Evolutionary conservation across 257 asterid genomes (phyloP).

Genomic region (Scutellaria minor): DNA sequence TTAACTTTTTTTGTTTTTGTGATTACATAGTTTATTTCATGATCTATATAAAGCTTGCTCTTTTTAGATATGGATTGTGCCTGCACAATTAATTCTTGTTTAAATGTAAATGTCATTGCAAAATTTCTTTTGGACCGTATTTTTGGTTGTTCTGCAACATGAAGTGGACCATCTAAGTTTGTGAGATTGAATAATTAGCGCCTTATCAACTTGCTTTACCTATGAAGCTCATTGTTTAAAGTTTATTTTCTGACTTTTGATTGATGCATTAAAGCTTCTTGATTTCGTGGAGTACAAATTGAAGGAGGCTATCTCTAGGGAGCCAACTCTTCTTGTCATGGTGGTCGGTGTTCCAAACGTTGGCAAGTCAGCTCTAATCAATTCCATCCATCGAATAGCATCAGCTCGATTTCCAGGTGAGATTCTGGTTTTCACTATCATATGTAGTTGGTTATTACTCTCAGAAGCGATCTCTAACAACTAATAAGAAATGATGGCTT

Average conservation of each 20-base stretch:
- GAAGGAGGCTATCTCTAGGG: conserved; percentile 75
- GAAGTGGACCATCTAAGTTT: background rate
- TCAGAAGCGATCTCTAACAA: conserved; percentile 2
- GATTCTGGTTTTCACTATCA: conserved; percentile 27
- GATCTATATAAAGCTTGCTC: background rate
- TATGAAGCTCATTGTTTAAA: conserved; percentile 16
- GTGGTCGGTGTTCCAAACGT: conserved; percentile 99
- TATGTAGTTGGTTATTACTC: conserved; percentile 13
- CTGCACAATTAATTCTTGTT: background rate
- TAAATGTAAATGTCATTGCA: background rate
- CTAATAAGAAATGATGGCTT: conserved; percentile 35
- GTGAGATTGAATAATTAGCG: background rate
- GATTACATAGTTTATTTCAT: conserved; percentile 4
- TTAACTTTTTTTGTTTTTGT: conserved; percentile 22
- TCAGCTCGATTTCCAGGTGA: conserved; percentile 83
- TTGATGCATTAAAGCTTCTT: conserved; percentile 66
- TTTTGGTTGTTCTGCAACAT: background rate
- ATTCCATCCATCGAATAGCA: conserved; percentile 86
- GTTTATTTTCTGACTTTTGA: conserved; percentile 38
- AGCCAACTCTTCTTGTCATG: conserved; percentile 90
- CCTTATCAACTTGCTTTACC: conserved; percentile 9
- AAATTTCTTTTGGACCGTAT: background rate
- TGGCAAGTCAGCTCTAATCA: conserved; percentile 88
- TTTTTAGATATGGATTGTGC: background rate
- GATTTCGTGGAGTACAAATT: conserved; percentile 86